Conservation (phyloP, 2,329 filamentous ascomycete species). For the Diaporthe nobilis region DNA sequence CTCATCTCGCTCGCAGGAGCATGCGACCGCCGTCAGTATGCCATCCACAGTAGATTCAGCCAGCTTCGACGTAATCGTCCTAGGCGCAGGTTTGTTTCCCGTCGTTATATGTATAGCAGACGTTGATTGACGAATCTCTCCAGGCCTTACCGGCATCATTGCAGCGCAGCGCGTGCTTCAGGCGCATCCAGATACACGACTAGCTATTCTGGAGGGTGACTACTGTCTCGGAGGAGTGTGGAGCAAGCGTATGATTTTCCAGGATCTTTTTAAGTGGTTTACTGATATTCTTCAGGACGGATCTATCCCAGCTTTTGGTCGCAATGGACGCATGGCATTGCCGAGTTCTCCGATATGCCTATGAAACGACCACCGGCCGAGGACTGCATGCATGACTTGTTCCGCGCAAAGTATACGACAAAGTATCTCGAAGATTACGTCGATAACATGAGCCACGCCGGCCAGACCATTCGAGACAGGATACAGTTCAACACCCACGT, state of each 20-base stretch:
- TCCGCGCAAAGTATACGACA: slow-evolving; percentile 2
- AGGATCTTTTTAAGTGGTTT: neutral
- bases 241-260: neutral
- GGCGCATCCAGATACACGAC: neutral
- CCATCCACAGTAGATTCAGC: neutral
- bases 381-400: slow-evolving; percentile 7
- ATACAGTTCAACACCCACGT: slow-evolving; percentile 10
- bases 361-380: neutral
- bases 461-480: neutral
- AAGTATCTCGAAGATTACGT: neutral
- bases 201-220: neutral
- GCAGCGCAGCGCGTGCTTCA: neutral
- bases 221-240: neutral
- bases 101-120: neutral
- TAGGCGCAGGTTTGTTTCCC: neutral
- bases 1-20: neutral
- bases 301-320: neutral
- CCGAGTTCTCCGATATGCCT: slow-evolving; percentile 4
- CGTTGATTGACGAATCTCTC: neutral
- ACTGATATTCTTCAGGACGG: neutral
- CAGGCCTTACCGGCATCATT: neutral
- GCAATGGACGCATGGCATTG: slow-evolving; percentile 5
- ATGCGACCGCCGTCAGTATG: neutral
- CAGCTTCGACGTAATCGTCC: neutral
- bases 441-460: neutral